A percentile compares a stretch with the other conserved stretches of the same genome.
phyloP scores from a whole-genome alignment of 352 stramenopile genomes.

The Phytophthora rubi region DNA sequence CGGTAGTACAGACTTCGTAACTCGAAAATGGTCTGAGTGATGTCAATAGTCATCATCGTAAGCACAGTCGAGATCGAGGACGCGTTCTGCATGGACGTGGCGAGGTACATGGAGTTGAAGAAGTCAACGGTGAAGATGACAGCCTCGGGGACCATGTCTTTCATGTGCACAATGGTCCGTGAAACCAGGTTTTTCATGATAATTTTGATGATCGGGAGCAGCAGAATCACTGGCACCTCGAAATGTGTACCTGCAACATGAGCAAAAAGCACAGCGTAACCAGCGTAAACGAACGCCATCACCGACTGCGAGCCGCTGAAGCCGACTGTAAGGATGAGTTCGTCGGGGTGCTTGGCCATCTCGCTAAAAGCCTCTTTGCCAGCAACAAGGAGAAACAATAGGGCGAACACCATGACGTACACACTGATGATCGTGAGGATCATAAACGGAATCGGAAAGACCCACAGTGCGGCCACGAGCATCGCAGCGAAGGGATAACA shows the following conservation, averaged over 20 bases:
- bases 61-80: constrained; percentile 37
- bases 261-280: constrained; percentile 23
- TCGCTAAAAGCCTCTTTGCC: constrained; percentile 18
- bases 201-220: constrained; percentile 43
- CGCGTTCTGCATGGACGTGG: constrained; percentile 50
- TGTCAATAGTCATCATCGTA: constrained; percentile 38
- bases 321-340: constrained; percentile 22
- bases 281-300: constrained; percentile 29
- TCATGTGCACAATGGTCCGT: constrained; percentile 22
- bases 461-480: constrained; percentile 26
- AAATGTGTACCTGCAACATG: constrained; percentile 5
- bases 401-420: constrained; percentile 20
- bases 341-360: constrained; percentile 12
- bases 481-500: constrained; percentile 18
- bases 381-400: constrained; percentile 23
- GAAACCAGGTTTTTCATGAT: constrained; percentile 42
- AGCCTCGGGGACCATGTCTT: constrained; percentile 34
- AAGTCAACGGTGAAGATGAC: constrained; percentile 55
- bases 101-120: constrained; percentile 51
- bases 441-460: constrained; percentile 35
- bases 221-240: constrained; percentile 28
- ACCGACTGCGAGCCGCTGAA: constrained; percentile 21
- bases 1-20: constrained; percentile 15
- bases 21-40: constrained; percentile 18
- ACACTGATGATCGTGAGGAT: constrained; percentile 24